Conservation (phyloP, 768 basidiomycete genomes). For the Amanita molliuscula region DNA sequence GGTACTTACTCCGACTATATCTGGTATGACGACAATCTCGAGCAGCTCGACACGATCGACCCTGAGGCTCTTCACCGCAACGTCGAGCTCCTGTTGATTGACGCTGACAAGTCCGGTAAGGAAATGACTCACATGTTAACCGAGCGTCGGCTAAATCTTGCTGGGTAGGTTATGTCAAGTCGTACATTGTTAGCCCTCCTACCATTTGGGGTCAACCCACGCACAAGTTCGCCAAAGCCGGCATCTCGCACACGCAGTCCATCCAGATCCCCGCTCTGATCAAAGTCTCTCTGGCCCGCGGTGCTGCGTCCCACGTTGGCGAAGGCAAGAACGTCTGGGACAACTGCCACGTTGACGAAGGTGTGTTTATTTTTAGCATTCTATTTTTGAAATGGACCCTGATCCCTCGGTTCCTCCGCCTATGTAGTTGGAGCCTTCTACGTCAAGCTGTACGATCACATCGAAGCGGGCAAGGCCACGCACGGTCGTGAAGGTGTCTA, state of each 20-base stretch:
- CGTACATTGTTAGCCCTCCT: constrained; percentile 41
- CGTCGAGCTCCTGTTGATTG: constrained; percentile 36
- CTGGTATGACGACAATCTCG: background rate
- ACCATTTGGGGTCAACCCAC: constrained; percentile 51
- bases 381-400: background rate
- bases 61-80: constrained; percentile 27
- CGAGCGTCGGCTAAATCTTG: background rate
- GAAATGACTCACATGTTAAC: background rate
- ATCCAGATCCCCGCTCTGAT: constrained; percentile 41
- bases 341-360: constrained; percentile 42
- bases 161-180: constrained; percentile 35
- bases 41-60: background rate
- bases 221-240: constrained; percentile 36
- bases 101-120: constrained; percentile 38
- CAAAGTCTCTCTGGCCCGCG: constrained; percentile 31
- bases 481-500: constrained; percentile 46
- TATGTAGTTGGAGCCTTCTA: constrained; percentile 37
- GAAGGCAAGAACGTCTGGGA: constrained; percentile 51
- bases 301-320: constrained; percentile 45
- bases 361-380: constrained; percentile 17
- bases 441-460: constrained; percentile 29
- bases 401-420: background rate
- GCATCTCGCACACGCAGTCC: constrained; percentile 43
- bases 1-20: background rate
- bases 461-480: constrained; percentile 16